Conservation (phyloP, 2,329 filamentous ascomycete species). For the Dothideomycetes sp. region DNA sequence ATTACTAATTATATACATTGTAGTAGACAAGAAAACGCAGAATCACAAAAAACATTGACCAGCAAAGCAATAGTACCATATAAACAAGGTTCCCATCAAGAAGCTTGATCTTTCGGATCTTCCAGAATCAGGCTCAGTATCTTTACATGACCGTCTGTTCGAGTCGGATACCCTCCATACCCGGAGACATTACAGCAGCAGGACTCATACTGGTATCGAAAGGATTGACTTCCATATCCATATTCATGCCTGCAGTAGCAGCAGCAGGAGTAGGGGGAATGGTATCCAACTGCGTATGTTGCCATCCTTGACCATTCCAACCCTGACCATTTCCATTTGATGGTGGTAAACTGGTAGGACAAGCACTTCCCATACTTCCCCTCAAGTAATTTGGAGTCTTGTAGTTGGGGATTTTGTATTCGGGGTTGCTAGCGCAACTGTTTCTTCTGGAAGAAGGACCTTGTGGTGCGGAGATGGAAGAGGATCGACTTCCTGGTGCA, state of each 20-base stretch:
- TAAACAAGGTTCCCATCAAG: too few relatives aligned
- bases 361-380: conserved; percentile 29
- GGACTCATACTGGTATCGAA: conserved; percentile 27
- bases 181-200: conserved; percentile 14
- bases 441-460: not conserved
- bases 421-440: conserved; percentile 10
- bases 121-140: too few relatives aligned
- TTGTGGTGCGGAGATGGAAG: conserved; percentile 13
- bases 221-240: conserved; percentile 27
- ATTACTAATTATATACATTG: too few relatives aligned
- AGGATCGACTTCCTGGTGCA: conserved; percentile 17
- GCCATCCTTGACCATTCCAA: conserved; percentile 15
- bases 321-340: conserved; percentile 22
- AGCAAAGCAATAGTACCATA: too few relatives aligned
- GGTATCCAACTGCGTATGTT: conserved; percentile 26
- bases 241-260: conserved; percentile 13
- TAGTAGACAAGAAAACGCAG: too few relatives aligned
- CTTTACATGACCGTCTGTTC: conserved; percentile 8
- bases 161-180: not conserved
- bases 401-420: conserved; percentile 18
- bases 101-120: too few relatives aligned
- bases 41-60: too few relatives aligned
- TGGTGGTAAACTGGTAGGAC: conserved; percentile 31
- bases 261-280: conserved; percentile 34
- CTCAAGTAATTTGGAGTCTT: conserved; percentile 28